phyloP scores from a whole-genome alignment of 495 filamentous ascomycete genomes.

The Neurospora sp. region DNA sequence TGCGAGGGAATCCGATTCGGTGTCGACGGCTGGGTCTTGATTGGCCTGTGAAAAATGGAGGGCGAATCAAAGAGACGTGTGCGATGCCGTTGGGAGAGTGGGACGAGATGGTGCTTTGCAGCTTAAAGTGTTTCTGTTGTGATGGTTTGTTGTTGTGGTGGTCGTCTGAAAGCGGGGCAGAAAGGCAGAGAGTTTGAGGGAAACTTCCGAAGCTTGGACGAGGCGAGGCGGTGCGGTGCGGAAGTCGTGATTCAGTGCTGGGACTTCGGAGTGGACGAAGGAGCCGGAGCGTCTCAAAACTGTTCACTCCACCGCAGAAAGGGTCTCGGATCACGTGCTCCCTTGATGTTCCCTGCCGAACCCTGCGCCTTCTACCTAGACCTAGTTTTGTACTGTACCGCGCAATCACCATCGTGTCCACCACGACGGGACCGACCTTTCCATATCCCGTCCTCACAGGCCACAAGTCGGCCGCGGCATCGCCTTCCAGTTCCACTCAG shows the following conservation, averaged over 20 bases:
- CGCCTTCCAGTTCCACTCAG: background rate
- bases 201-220: background rate
- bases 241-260: background rate
- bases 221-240: background rate
- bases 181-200: constrained; percentile 1
- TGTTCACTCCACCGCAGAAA: background rate
- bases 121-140: background rate
- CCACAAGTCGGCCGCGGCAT: background rate
- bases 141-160: background rate
- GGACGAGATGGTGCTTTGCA: background rate
- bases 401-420: background rate
- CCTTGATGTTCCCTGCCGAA: background rate
- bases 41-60: background rate
- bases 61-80: background rate
- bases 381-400: background rate
- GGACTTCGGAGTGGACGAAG: background rate
- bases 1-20: background rate
- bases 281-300: background rate
- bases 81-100: background rate
- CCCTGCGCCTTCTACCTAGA: background rate
- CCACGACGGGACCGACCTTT: background rate
- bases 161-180: background rate
- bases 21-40: background rate
- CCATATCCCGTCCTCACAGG: background rate
- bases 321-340: background rate